These are phyloP conservation scores for Pontederia crassipes DNA, from an alignment of 176 grass and related monocot species.

Conservation along the genomic window DNA sequence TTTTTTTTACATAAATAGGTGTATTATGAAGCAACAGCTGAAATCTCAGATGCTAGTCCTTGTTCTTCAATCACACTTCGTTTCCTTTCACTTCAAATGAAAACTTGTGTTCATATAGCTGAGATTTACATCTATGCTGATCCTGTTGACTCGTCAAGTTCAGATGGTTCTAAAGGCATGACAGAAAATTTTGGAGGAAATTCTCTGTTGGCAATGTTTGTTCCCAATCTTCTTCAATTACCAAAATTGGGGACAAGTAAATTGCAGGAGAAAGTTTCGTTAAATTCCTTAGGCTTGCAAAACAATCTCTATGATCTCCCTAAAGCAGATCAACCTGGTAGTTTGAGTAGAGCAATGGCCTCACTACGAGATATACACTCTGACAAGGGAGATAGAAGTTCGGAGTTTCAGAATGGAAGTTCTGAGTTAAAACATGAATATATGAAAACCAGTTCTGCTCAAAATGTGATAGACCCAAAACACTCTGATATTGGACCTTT, in stretches of 20 bases:
- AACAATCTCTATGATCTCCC: slow-evolving; percentile 8
- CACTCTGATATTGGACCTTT: neutral
- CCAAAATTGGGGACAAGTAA: slow-evolving; percentile 47
- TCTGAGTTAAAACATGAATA: slow-evolving; percentile 19
- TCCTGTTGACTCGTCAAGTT: slow-evolving; percentile 34
- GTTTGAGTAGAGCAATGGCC: slow-evolving; percentile 4
- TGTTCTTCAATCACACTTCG: slow-evolving; percentile 60
- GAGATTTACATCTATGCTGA: slow-evolving; percentile 85
- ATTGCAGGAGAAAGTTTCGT: slow-evolving; percentile 46
- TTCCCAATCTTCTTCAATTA: slow-evolving; percentile 62
- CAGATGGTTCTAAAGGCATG: slow-evolving; percentile 17
- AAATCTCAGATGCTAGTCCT: slow-evolving; percentile 78
- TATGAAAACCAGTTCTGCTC: slow-evolving; percentile 13
- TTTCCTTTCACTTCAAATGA: slow-evolving; percentile 77
- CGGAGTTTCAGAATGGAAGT: slow-evolving; percentile 11
- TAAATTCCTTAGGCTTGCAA: slow-evolving; percentile 12
- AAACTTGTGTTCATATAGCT: slow-evolving; percentile 67
- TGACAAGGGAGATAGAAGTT: slow-evolving; percentile 17
- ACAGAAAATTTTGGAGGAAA: slow-evolving; percentile 40
- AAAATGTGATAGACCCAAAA: slow-evolving; percentile 14
- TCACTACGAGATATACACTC: slow-evolving; percentile 1
- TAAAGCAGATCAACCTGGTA: slow-evolving; percentile 15
- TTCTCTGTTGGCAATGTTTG: slow-evolving; percentile 83
- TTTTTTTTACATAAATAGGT: slow-evolving; percentile 33
- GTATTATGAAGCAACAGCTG: slow-evolving; percentile 89